phyloP scores from a whole-genome alignment of 768 basidiomycete species.

The Lepiota venenata region DNA sequence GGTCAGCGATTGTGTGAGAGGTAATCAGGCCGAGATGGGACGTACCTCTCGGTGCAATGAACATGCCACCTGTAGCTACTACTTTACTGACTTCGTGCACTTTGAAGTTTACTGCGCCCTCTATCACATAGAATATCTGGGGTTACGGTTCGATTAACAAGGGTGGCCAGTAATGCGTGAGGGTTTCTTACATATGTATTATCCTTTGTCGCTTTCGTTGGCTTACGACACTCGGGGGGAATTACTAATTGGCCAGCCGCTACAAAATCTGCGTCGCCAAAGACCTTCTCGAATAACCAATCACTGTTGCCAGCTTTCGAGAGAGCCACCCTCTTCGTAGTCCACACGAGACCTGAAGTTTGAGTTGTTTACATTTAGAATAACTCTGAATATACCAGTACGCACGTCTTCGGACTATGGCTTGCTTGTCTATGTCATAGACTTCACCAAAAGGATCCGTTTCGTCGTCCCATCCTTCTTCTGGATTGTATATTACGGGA shows the following conservation, averaged over 20 bases:
- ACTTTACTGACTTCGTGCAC: conserved; percentile 79
- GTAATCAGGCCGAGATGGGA: conserved; percentile 5
- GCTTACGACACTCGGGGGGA: conserved; percentile 77
- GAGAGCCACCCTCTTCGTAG: conserved; percentile 64
- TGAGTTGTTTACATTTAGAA: conserved; percentile 8
- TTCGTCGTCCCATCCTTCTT: conserved; percentile 84
- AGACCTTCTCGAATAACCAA: conserved; percentile 90
- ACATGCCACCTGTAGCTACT: conserved; percentile 80
- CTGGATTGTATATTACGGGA: conserved; percentile 36
- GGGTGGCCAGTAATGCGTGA: not conserved
- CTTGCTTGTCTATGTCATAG: conserved; percentile 56
- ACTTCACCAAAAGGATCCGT: conserved; percentile 68
- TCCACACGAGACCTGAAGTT: conserved; percentile 71
- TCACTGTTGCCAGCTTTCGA: conserved; percentile 54
- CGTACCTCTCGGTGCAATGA: conserved; percentile 86
- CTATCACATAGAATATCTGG: conserved; percentile 64
- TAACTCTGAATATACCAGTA: conserved; percentile 14
- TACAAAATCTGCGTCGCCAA: conserved; percentile 87
- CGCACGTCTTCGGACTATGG: conserved; percentile 73
- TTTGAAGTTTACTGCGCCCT: conserved; percentile 85
- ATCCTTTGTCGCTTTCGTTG: conserved; percentile 85
- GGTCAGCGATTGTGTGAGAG: not conserved
- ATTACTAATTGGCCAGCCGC: conserved; percentile 87
- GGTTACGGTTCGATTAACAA: not conserved
- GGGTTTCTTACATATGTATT: conserved; percentile 54